phyloP scores from a whole-genome alignment of 306 rosid genomes.

The Vachellia collinsii region DNA sequence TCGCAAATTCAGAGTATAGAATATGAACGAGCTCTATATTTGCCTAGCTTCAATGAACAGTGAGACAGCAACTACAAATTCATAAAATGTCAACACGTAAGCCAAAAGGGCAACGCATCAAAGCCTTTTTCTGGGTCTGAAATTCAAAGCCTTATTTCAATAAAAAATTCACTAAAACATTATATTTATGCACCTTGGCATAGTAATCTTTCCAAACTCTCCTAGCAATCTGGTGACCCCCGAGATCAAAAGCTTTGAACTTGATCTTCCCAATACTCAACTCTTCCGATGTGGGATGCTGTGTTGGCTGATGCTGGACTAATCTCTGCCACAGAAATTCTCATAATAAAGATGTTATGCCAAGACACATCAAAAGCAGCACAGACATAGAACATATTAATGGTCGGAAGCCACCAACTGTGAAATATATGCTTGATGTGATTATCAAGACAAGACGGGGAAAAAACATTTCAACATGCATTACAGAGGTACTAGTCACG shows the following conservation, averaged over 20 bases:
- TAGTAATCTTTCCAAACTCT: slow-evolving; percentile 97
- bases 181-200: slow-evolving; percentile 66
- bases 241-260: slow-evolving; percentile 91
- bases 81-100: not conserved
- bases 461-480: slow-evolving; percentile 1
- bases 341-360: slow-evolving; percentile 31
- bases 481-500: not conserved
- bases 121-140: not conserved
- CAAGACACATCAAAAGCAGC: slow-evolving; percentile 3
- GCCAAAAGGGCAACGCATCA: not conserved
- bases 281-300: slow-evolving; percentile 90
- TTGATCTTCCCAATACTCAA: slow-evolving; percentile 91
- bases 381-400: slow-evolving; percentile 14
- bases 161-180: not conserved
- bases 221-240: slow-evolving; percentile 88
- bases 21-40: not conserved
- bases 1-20: not conserved
- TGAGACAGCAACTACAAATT: no score
- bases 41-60: not conserved
- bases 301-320: slow-evolving; percentile 97
- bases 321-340: slow-evolving; percentile 69
- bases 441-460: not conserved
- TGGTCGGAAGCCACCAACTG: not conserved
- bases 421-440: not conserved
- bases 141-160: not conserved